These are phyloP conservation scores for Leishmania guyanensis DNA, from an alignment of 208 protist species.

Conservation along the genomic window DNA sequence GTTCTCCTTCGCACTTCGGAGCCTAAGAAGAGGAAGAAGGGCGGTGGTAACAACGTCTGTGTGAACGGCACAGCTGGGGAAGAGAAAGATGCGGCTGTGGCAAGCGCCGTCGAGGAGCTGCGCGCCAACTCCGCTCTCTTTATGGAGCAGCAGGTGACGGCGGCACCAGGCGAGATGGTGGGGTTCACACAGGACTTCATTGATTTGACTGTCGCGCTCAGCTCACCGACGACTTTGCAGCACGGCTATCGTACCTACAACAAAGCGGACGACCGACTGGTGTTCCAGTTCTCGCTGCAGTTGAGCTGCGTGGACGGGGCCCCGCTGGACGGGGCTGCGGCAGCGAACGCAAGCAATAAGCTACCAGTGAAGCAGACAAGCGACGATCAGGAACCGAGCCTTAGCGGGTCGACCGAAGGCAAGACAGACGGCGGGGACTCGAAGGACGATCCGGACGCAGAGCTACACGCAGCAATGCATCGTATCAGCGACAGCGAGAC, in stretches of 20 bases:
- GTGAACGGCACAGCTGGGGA: conserved; percentile 9
- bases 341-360: conserved; percentile 2
- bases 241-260: conserved; percentile 79
- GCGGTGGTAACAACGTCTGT: conserved; percentile 7
- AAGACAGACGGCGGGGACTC: conserved; percentile 27
- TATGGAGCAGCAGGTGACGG: conserved; percentile 53
- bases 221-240: conserved; percentile 46
- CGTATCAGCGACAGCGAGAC: conserved; percentile 16
- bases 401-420: conserved; percentile 15
- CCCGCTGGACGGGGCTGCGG: conserved; percentile 25
- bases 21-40: conserved; percentile 75
- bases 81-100: conserved; percentile 13
- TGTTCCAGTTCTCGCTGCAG: conserved; percentile 73
- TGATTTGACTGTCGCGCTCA: conserved; percentile 41
- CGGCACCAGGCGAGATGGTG: conserved; percentile 58
- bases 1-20: conserved; percentile 68
- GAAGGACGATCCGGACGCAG: conserved; percentile 32
- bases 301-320: conserved; percentile 39
- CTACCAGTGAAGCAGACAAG: conserved; percentile 21
- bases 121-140: conserved; percentile 51
- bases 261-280: conserved; percentile 57
- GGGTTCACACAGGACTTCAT: conserved; percentile 68
- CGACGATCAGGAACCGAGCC: conserved; percentile 21
- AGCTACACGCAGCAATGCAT: conserved; percentile 14
- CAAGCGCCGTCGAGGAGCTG: conserved; percentile 22